Base-by-base conservation (phyloP, 768 basidiomycete genomes). In the Leccinum aurantiacum region DNA sequence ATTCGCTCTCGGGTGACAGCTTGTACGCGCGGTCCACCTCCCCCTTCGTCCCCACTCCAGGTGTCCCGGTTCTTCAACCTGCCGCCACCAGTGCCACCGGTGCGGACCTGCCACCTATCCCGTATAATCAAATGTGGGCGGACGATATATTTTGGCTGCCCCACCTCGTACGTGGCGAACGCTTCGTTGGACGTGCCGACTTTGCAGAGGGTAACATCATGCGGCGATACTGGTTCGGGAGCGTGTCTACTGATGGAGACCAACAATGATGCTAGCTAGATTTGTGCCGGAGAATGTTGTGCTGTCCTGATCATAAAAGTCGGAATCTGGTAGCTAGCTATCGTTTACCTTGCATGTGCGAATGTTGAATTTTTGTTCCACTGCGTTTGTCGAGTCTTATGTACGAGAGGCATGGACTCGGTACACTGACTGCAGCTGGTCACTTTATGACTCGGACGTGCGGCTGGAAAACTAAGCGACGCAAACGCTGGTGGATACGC, bases 141-240 rank as follows among this genome's bases (percentile, higher is more conserved):
- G 83, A 84, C 53, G 91, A 93, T 64, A 62, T 72, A 13, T 69
- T 82, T 61, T 93, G 91, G 92, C 63, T 92, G 47, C 89, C 90
- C 8, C 73, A 84, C 15, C 78, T 94, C 48, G 70, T 82, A 7
- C 64, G 73, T 7, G 72, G 74, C 9, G 70, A 67, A 17, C 69
- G 56, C 22, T 84, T 85, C 58, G 69, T 79, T n/a, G 84, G 83
- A 6, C 75, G 84, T 1, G 78, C 76, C 0, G 83, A 85, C 63
- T 79, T 81, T 22, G 92, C 93, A 64, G 84, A 85, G 67, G 92
- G 93, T 78, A 92, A 91, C 76, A 84, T 82, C 29, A 91, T 90
- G 76, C 83, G 81, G 35, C 86, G 86, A 47, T 81, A 87, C 68
- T 83, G 86, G 66, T 96, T 94, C 82, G 94, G 86, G 71, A 91